Evolutionary conservation across 768 basidiomycete species (phyloP).

Genomic region (Phylloporus sp.): DNA sequence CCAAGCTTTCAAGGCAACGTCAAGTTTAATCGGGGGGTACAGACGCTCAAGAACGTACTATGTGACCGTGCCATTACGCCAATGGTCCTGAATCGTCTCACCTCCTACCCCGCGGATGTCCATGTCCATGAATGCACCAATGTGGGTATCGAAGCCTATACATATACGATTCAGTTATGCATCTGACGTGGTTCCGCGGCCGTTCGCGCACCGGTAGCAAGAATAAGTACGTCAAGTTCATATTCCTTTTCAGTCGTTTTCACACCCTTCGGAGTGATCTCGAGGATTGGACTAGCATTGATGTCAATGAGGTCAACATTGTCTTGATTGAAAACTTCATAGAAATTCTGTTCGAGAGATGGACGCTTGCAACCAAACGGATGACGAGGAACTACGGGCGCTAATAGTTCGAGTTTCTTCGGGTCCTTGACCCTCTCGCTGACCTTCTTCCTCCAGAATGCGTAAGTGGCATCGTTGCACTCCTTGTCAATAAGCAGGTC

Average conservation of each 20-base stretch:
- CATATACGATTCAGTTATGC: background rate
- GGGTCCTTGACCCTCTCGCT: constrained; percentile 11
- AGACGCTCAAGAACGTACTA: too few species aligned
- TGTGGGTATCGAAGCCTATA: constrained; percentile 10
- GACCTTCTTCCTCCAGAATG: constrained; percentile 15
- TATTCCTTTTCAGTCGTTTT: constrained; percentile 7
- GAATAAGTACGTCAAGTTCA: constrained; percentile 10
- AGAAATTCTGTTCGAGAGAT: constrained; percentile 8
- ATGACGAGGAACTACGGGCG: constrained; percentile 10
- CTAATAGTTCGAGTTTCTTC: constrained; percentile 10
- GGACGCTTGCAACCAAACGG: constrained; percentile 7
- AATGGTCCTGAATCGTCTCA: constrained; percentile 12
- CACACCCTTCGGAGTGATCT: constrained; percentile 9
- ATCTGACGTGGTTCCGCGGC: too few species aligned
- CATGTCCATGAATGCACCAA: constrained; percentile 3
- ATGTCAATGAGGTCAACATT: constrained; percentile 15
- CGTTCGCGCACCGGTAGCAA: constrained; percentile 14
- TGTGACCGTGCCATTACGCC: constrained; percentile 10
- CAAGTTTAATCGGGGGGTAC: too few species aligned
- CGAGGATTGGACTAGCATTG: constrained; percentile 4
- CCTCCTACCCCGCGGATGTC: constrained; percentile 12
- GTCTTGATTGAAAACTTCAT: constrained; percentile 13
- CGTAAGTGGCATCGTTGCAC: constrained; percentile 3
- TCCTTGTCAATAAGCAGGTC: background rate
- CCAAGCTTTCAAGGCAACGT: too few species aligned